Conservation (phyloP, 106 monocot species). For the Gastrodia elata region DNA sequence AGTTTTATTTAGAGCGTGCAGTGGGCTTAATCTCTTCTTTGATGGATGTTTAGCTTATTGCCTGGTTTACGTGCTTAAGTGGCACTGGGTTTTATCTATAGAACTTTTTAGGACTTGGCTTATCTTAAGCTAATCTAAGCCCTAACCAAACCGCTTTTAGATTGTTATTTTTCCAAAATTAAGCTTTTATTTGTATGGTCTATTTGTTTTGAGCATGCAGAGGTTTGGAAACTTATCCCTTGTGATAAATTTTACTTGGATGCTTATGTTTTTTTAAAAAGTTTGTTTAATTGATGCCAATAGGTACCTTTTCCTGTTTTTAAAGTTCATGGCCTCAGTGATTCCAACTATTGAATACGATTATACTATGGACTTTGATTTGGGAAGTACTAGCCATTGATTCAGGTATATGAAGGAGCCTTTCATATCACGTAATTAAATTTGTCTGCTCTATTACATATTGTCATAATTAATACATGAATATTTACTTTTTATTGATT, state of each 20-base stretch:
- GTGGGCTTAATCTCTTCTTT: too few species aligned
- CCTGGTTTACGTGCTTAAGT: too few species aligned
- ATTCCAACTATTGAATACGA: conserved; percentile 98
- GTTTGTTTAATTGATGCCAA: background rate
- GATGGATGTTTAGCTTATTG: too few species aligned
- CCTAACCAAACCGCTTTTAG: too few species aligned
- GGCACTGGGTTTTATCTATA: too few species aligned
- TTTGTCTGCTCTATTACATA: background rate
- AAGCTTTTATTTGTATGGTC: background rate
- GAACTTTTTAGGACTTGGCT: too few species aligned
- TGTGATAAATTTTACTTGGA: background rate
- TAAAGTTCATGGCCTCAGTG: conserved; percentile 96
- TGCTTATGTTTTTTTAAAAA: background rate
- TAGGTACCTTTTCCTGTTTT: conserved; percentile 94
- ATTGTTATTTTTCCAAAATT: conserved; percentile 1
- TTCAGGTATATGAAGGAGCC: conserved; percentile 26
- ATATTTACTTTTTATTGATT: background rate
- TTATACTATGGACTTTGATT: conserved; percentile 97
- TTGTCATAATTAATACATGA: background rate
- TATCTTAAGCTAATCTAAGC: too few species aligned
- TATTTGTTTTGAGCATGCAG: background rate
- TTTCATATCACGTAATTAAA: background rate
- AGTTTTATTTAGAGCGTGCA: too few species aligned
- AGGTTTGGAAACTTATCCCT: background rate
- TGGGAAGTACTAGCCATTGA: conserved; percentile 74